Evolutionary conservation across 257 asterid species (phyloP).

Genomic region (Echites panduratus): DNA sequence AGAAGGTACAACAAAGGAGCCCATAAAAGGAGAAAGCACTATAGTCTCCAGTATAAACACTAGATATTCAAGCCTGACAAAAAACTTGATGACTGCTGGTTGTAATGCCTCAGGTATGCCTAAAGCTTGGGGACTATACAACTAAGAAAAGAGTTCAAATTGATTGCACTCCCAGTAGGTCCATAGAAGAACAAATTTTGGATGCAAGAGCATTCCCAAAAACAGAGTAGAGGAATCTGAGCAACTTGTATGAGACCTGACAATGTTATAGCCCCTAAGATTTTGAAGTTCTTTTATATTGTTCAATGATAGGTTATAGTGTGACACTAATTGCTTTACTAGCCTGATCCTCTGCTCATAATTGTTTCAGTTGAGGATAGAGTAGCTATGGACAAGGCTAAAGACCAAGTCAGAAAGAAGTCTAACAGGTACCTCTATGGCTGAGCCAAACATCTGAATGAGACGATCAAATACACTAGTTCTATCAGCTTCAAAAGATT

Average conservation of each 20-base stretch:
- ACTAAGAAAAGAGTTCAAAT: background rate
- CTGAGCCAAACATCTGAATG: conserved; percentile 94
- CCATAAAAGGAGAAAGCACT: background rate
- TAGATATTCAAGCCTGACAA: background rate
- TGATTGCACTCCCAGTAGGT: background rate
- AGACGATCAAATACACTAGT: conserved; percentile 98
- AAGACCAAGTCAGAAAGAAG: conserved; percentile 9
- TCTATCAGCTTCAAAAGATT: conserved; percentile 97
- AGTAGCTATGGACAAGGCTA: background rate
- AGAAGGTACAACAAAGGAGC: background rate
- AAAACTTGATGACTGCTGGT: background rate
- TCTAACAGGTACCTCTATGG: conserved; percentile 67
- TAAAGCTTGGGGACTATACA: background rate
- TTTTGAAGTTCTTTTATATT: background rate
- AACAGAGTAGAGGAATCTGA: background rate
- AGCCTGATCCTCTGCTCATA: background rate
- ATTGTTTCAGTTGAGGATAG: background rate
- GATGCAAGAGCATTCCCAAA: background rate
- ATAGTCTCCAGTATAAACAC: background rate
- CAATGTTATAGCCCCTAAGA: background rate
- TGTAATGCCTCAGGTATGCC: background rate
- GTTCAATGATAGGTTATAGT: background rate
- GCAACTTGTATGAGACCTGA: background rate
- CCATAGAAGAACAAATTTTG: background rate
- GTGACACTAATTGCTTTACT: background rate